Conservation (phyloP, 176 grass and related monocot genomes). For the Ensete glaucum region DNA sequence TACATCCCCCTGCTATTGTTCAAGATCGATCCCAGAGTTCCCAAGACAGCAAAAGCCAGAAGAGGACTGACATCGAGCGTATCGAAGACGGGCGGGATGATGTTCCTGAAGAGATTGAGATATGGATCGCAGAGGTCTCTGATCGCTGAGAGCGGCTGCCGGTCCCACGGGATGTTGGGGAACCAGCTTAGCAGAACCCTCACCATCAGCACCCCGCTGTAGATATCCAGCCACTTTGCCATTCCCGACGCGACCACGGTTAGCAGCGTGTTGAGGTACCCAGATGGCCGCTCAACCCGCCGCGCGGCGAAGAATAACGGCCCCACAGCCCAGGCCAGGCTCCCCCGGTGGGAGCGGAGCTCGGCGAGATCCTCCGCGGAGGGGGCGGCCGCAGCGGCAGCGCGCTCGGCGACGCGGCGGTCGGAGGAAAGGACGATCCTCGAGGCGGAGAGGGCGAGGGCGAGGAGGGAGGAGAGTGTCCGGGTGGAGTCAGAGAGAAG, state of each 20-base stretch:
- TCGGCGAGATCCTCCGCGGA: slow-evolving; percentile 33
- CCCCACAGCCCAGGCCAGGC: slow-evolving; percentile 27
- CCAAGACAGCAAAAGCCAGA: slow-evolving; percentile 76
- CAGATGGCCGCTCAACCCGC: slow-evolving; percentile 15
- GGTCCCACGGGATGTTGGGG: slow-evolving; percentile 95
- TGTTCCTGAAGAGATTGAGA: slow-evolving; percentile 77
- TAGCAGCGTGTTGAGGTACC: slow-evolving; percentile 43
- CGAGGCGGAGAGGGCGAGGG: slow-evolving; percentile 10
- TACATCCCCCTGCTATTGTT: slow-evolving; percentile 70
- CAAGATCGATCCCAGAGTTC: slow-evolving; percentile 72
- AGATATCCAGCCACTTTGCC: slow-evolving; percentile 80
- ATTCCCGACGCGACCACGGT: slow-evolving; percentile 68
- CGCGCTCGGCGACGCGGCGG: slow-evolving; percentile 10
- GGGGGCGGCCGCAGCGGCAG: slow-evolving; percentile 22
- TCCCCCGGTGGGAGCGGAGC: slow-evolving; percentile 29
- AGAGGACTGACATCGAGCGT: slow-evolving; percentile 87
- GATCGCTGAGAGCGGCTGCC: slow-evolving; percentile 75
- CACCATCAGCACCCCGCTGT: slow-evolving; percentile 77
- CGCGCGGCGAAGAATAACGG: slow-evolving; percentile 52
- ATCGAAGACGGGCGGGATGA: slow-evolving; percentile 84
- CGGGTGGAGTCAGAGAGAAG: slow-evolving; percentile 17
- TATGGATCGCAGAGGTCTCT: slow-evolving; percentile 83
- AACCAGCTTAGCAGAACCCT: slow-evolving; percentile 91
- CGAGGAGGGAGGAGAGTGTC: slow-evolving; percentile 20
- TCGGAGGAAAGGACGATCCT: background rate